Base-by-base conservation (phyloP, 2,329 filamentous ascomycete genomes). In the Raffaelea arxii region DNA sequence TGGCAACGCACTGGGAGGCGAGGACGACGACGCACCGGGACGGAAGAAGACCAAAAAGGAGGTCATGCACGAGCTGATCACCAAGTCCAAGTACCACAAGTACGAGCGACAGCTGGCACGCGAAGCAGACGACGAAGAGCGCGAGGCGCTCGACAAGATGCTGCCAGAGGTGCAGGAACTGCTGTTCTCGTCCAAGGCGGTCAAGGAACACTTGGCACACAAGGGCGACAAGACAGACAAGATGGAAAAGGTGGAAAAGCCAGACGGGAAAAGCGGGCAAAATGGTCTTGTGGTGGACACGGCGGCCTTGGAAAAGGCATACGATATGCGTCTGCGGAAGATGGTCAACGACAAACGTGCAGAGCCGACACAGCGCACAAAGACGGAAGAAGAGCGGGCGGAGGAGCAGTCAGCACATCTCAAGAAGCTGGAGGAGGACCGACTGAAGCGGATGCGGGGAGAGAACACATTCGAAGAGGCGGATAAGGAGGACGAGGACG, bases 41-140 rank as follows among this genome's bases (percentile, higher is more conserved):
- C 77, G 84, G 49, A 96, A 95, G 65, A 98, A 96, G 70, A 83
- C 83, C 3, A 97, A 96, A 67, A 86, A 92, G 46, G 92, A 98
- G 64, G 86, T 98, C 43, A 96, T 97, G 87, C 85, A 95, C 58
- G 94, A 98, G 64, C 76, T 98, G 51, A 96, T 98, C 54, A 87
- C 90, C 50, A 98, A 98, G 66, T 97, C 91, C 1, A 98, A 98
- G 62, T 74, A 86, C 51, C 78, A 96, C 74, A 97, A 95, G 66
- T 90, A 91, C 59, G 90, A 97, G 66, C 81, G 92, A 36, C 92
- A 98, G 65, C 82, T 87, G 50, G 80, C 80, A 24, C 96, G 95
- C 60, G 92, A 97, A 51, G 88, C 92, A 43, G 92, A 98, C 55
- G 88, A 94, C 43, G 91, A 95, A 54, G 65, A 96, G 46, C 77